Conservation (phyloP, 352 stramenopile genomes). For the Phytopythium cucurbitacearum region DNA sequence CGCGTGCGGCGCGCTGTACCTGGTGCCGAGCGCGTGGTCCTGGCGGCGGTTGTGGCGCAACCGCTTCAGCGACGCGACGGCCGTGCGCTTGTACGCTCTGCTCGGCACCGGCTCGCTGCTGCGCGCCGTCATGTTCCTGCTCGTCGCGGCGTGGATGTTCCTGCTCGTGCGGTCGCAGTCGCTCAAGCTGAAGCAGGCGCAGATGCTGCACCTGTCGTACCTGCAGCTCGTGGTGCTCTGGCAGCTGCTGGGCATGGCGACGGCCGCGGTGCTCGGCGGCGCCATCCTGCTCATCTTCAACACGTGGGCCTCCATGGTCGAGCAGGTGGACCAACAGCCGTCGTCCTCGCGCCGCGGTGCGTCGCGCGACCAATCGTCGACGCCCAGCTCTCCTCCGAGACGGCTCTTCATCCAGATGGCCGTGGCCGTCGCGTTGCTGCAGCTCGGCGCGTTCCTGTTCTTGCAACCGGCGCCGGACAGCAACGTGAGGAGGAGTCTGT, state of each 20-base stretch:
- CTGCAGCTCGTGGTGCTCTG: constrained; percentile 52
- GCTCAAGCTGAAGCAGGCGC: constrained; percentile 28
- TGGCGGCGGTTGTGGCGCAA: constrained; percentile 35
- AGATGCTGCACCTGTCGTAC: constrained; percentile 54
- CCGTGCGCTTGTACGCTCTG: constrained; percentile 50
- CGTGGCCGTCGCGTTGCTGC: constrained; percentile 38
- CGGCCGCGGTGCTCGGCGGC: constrained; percentile 34
- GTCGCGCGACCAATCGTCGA: constrained; percentile 2
- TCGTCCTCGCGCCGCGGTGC: background rate
- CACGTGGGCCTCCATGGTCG: constrained; percentile 64
- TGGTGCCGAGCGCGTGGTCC: constrained; percentile 32
- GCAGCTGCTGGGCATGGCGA: constrained; percentile 42
- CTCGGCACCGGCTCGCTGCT: constrained; percentile 40
- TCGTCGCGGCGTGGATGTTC: constrained; percentile 54
- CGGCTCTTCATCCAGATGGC: constrained; percentile 55
- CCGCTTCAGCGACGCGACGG: constrained; percentile 37
- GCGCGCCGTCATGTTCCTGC: constrained; percentile 38
- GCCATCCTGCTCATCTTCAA: constrained; percentile 65
- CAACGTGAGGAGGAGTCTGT: constrained; percentile 29
- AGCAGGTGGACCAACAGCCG: constrained; percentile 24
- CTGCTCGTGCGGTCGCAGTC: constrained; percentile 28
- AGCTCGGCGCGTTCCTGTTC: constrained; percentile 42
- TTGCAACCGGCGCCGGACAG: constrained; percentile 20
- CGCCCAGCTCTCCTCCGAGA: constrained; percentile 20
- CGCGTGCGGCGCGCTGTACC: constrained; percentile 40